phyloP scores from a whole-genome alignment of 306 rosid species.

The Coriaria nepalensis region DNA sequence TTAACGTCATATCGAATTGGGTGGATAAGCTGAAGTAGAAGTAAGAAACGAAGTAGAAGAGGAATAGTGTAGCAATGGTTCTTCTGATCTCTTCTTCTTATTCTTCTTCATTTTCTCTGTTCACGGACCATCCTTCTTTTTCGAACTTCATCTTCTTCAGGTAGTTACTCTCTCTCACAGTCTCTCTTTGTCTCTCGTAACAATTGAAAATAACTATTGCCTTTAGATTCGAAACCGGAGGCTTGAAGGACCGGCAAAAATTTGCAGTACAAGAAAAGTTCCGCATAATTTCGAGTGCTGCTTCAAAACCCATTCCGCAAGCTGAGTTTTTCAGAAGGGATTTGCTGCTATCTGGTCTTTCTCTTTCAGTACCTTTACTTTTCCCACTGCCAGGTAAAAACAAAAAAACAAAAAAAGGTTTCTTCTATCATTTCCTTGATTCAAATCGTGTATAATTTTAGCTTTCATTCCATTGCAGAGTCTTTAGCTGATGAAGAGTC shows the following conservation, averaged over 20 bases:
- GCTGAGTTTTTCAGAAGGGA: constrained; percentile 43
- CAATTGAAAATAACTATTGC: no score
- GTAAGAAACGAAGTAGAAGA: not conserved
- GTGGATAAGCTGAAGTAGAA: constrained; percentile 22
- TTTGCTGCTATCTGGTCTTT: constrained; percentile 41
- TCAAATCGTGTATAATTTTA: not conserved
- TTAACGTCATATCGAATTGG: not conserved
- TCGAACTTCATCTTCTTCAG: constrained; percentile 30
- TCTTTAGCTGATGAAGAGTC: constrained; percentile 53
- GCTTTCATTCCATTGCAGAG: constrained; percentile 31
- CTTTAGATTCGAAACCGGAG: not conserved
- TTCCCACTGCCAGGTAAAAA: constrained; percentile 33
- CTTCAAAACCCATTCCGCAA: constrained; percentile 33
- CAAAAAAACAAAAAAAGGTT: not conserved
- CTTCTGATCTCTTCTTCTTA: constrained; percentile 24
- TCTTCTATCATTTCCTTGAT: not conserved
- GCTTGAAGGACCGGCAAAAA: constrained; percentile 14
- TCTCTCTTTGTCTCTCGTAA: not conserved
- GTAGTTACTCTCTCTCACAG: not conserved
- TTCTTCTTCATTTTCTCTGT: constrained; percentile 31
- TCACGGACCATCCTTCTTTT: constrained; percentile 18
- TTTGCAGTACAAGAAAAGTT: constrained; percentile 14
- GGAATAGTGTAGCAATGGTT: constrained; percentile 26
- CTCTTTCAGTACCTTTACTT: constrained; percentile 34
- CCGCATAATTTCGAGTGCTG: constrained; percentile 16